Conservation (phyloP, 2,329 filamentous ascomycete genomes). For the Talaromyces sp. region DNA sequence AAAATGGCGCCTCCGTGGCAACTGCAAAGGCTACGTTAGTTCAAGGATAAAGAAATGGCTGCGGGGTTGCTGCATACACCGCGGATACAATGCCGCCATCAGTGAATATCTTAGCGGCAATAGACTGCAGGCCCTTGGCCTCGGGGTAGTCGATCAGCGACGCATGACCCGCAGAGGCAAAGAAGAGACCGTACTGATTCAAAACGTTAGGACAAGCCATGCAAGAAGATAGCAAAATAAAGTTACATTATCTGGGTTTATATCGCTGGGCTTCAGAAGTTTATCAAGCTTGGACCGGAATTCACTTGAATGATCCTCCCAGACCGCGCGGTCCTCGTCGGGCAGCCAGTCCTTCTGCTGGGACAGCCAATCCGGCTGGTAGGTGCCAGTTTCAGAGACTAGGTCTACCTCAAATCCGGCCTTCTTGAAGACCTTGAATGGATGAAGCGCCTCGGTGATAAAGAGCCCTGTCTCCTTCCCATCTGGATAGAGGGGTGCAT, state of each 20-base stretch:
- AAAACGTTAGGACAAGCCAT: neutral
- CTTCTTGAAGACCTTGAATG: conserved; percentile 12
- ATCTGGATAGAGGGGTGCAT: conserved; percentile 3
- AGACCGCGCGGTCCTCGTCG: conserved; percentile 27
- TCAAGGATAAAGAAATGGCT: no score
- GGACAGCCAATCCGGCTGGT: conserved; percentile 30
- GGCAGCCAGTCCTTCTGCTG: conserved; percentile 29
- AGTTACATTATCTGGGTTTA: conserved; percentile 19
- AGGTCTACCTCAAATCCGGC: conserved; percentile 38
- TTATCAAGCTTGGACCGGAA: conserved; percentile 30
- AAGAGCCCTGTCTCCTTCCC: conserved; percentile 7
- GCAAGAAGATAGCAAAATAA: neutral
- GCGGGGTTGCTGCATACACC: conserved; percentile 19
- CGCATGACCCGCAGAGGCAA: conserved; percentile 37
- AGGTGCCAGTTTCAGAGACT: conserved; percentile 36
- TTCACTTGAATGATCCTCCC: conserved; percentile 26
- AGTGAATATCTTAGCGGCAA: conserved; percentile 24
- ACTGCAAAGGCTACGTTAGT: conserved; percentile 6
- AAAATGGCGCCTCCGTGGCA: conserved; percentile 39
- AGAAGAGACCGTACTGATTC: conserved; percentile 33
- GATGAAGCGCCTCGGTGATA: conserved; percentile 8
- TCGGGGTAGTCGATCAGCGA: conserved; percentile 37
- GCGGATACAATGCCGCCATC: conserved; percentile 28
- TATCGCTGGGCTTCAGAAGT: conserved; percentile 22
- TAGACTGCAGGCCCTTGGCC: conserved; percentile 23